Percentiles rank a stretch among this genome's conserved stretches.
phyloP scores from a whole-genome alignment of 805 yeast species.

The Pichia membranifaciens region DNA sequence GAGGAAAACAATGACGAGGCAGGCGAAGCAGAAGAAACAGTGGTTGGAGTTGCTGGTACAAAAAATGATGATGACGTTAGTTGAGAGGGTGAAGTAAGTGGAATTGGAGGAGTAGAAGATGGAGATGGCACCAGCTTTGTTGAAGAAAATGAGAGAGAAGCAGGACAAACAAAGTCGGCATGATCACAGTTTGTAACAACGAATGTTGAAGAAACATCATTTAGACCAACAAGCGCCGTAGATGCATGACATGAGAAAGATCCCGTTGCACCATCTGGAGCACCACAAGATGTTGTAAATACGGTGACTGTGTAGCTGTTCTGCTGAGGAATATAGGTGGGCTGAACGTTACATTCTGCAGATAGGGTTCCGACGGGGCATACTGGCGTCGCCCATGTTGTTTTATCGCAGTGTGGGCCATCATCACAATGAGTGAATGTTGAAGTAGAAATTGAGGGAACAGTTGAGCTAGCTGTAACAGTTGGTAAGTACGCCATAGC shows the following conservation, averaged over 20 bases:
- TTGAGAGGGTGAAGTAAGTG: background rate
- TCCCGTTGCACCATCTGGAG: conserved; percentile 14
- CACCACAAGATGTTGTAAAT: conserved; percentile 14
- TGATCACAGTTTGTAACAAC: conserved; percentile 15
- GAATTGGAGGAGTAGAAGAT: background rate
- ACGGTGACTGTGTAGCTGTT: conserved; percentile 8
- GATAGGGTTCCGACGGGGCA: conserved; percentile 7
- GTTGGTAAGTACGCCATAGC: background rate
- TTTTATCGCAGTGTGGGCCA: conserved; percentile 14
- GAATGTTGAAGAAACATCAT: conserved; percentile 10
- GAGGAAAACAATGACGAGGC: background rate
- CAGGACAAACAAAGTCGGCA: conserved; percentile 10
- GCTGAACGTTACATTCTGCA: conserved; percentile 12
- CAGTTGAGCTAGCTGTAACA: background rate
- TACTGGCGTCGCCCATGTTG: conserved; percentile 12
- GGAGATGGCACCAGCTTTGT: background rate
- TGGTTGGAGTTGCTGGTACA: background rate
- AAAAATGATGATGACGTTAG: background rate
- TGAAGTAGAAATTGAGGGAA: conserved; percentile 7
- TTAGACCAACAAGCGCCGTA: conserved; percentile 5
- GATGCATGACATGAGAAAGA: conserved; percentile 14
- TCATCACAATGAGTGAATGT: conserved; percentile 15
- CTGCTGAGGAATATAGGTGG: conserved; percentile 5
- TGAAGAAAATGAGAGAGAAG: background rate
- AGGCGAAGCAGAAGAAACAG: background rate